These are phyloP conservation scores for Isoetes taiwanensis DNA, from an alignment of 75 land plant genomes.

Conservation along the genomic window DNA sequence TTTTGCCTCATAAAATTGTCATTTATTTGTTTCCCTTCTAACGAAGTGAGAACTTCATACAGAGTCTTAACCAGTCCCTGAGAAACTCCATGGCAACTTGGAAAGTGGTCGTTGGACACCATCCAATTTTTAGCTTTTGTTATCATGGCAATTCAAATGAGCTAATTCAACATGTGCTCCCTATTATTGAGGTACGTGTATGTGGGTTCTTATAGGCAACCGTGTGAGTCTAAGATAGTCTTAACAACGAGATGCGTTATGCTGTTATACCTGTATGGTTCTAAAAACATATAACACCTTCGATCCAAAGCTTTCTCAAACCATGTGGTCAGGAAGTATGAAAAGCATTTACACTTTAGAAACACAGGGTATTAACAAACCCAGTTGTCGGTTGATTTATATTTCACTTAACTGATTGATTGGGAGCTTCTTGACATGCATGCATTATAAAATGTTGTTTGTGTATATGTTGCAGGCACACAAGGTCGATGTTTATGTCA, in stretches of 20 bases:
- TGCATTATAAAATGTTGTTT: neutral
- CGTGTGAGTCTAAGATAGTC: too few relatives aligned
- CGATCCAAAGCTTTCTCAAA: slow-evolving; percentile 8
- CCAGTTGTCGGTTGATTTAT: neutral
- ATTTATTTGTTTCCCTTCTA: neutral
- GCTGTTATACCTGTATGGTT: too few relatives aligned
- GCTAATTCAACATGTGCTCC: slow-evolving; percentile 11
- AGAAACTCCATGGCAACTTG: slow-evolving; percentile 11
- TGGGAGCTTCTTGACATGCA: neutral
- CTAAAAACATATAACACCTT: neutral
- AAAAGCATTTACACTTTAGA: slow-evolving; percentile 4
- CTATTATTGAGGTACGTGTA: slow-evolving; percentile 18
- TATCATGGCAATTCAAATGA: slow-evolving; percentile 11
- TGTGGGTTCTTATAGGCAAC: too few relatives aligned
- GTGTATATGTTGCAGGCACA: slow-evolving; percentile 10
- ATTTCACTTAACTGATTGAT: neutral
- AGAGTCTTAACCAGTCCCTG: slow-evolving; percentile 7
- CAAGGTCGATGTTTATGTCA: slow-evolving; percentile 20
- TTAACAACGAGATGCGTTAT: neutral
- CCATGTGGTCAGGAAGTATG: slow-evolving; percentile 8
- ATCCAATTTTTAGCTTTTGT: slow-evolving; percentile 16
- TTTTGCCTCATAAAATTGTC: neutral
- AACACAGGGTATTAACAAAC: slow-evolving; percentile 5
- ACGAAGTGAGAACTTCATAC: too few relatives aligned
- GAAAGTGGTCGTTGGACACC: slow-evolving; percentile 22